Evolutionary conservation across 805 yeast genomes (phyloP).

Genomic region (Yamadazyma sp.): DNA sequence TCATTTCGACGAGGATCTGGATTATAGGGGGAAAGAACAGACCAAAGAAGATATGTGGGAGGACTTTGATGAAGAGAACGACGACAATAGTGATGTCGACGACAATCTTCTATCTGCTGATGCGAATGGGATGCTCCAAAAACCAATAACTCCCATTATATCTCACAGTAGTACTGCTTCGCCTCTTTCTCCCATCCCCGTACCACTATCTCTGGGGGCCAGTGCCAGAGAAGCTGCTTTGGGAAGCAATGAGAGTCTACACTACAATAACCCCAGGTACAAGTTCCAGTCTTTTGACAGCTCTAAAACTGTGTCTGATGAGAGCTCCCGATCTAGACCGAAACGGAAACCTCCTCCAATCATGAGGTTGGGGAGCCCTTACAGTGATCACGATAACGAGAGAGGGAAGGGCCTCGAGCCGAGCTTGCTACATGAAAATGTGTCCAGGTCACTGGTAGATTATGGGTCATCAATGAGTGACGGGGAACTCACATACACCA

Average conservation of each 20-base stretch:
- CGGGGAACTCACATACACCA: conserved; percentile 1
- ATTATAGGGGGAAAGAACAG: background rate
- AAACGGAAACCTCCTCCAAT: conserved; percentile 32
- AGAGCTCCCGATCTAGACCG: conserved; percentile 13
- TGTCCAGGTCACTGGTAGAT: conserved; percentile 15
- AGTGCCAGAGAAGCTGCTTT: conserved; percentile 25
- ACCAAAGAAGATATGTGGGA: background rate
- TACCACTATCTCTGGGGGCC: conserved; percentile 31
- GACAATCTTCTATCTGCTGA: conserved; percentile 2
- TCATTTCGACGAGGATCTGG: conserved; percentile 7
- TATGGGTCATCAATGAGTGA: conserved; percentile 9
- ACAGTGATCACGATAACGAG: background rate
- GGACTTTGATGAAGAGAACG: background rate
- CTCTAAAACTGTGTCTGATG: conserved; percentile 12
- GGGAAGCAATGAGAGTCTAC: conserved; percentile 23
- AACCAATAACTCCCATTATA: conserved; percentile 8
- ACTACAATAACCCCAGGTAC: conserved; percentile 6
- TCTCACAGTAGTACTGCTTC: conserved; percentile 14
- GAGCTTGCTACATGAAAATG: background rate
- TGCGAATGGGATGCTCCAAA: conserved; percentile 6
- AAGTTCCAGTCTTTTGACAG: conserved; percentile 16
- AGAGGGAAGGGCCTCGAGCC: background rate
- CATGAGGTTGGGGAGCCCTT: background rate
- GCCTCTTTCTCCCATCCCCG: conserved; percentile 23
- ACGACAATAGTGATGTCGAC: background rate